A percentile compares a stretch with the other conserved stretches of the same genome.
Evolutionary conservation across 768 basidiomycete genomes (phyloP).

Genomic region (Termitomyces sp.): DNA sequence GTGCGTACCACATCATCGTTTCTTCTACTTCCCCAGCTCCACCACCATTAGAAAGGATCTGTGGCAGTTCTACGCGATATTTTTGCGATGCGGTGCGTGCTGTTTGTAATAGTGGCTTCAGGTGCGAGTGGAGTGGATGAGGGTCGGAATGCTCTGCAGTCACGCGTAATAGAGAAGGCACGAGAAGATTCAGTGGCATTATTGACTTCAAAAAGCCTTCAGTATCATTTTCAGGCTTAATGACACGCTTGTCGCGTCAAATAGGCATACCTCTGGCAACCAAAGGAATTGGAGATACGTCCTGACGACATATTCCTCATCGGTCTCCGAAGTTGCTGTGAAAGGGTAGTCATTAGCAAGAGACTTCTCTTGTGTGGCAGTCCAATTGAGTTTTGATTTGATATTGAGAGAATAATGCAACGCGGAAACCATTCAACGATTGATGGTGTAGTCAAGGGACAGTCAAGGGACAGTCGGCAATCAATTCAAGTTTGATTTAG

Average conservation of each 20-base stretch:
- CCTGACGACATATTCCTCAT: slow-evolving; percentile 54
- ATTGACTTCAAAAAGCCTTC: slow-evolving; percentile 44
- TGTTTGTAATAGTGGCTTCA: slow-evolving; percentile 63
- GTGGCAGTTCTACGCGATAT: slow-evolving; percentile 58
- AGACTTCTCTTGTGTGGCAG: slow-evolving; percentile 50
- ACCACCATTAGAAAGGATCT: slow-evolving; percentile 51
- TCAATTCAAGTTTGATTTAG: background rate
- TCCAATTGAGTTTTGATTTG: slow-evolving; percentile 36
- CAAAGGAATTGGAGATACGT: slow-evolving; percentile 74
- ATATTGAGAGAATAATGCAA: slow-evolving; percentile 11
- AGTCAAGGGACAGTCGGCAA: background rate
- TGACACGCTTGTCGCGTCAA: background rate
- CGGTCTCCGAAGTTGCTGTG: slow-evolving; percentile 34
- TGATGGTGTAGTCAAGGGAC: background rate
- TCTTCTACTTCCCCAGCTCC: slow-evolving; percentile 64
- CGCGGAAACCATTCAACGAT: slow-evolving; percentile 13
- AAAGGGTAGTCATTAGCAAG: slow-evolving; percentile 56
- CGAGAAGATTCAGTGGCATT: slow-evolving; percentile 56
- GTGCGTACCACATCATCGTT: slow-evolving; percentile 70
- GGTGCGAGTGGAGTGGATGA: slow-evolving; percentile 51
- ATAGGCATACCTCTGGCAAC: slow-evolving; percentile 60
- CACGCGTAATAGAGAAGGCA: slow-evolving; percentile 52
- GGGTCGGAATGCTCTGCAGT: slow-evolving; percentile 24
- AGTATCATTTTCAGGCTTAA: background rate
- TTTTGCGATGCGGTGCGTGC: slow-evolving; percentile 48